These are phyloP conservation scores for Erythrobasidium yunnanense DNA, from an alignment of 768 basidiomycete genomes.

Conservation along the genomic window DNA sequence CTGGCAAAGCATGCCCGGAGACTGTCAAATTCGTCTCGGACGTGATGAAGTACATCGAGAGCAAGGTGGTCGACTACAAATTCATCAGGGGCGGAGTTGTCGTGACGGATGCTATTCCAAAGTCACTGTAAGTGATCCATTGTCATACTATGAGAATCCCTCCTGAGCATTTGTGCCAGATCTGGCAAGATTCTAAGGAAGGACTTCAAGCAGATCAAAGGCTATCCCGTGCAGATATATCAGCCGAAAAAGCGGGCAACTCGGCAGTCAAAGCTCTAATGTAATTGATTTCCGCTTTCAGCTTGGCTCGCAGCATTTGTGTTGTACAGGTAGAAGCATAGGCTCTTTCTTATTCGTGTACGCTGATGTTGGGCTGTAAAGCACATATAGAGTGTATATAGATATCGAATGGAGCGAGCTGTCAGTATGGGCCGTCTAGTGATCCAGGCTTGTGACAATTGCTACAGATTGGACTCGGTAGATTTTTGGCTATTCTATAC, in stretches of 20 bases:
- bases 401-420: too few relatives aligned
- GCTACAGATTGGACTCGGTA: too few relatives aligned
- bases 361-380: too few relatives aligned
- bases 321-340: too few relatives aligned
- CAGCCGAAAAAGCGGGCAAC: constrained; percentile 14
- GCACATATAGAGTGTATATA: too few relatives aligned
- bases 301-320: too few relatives aligned
- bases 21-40: constrained; percentile 29
- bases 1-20: constrained; percentile 22
- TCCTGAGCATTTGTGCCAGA: neutral
- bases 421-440: too few relatives aligned
- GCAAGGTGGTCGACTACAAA: constrained; percentile 37
- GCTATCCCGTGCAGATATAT: constrained; percentile 15
- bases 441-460: too few relatives aligned
- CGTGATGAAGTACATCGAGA: constrained; percentile 32
- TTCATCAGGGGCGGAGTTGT: constrained; percentile 38
- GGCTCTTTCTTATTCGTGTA: too few relatives aligned
- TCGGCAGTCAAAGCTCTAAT: constrained; percentile 22
- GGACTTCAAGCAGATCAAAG: constrained; percentile 15
- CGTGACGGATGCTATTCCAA: constrained; percentile 34
- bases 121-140: constrained; percentile 22
- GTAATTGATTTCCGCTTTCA: too few relatives aligned
- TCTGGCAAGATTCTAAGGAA: constrained; percentile 36
- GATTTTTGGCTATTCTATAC: too few relatives aligned
- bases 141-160: neutral